phyloP scores from a whole-genome alignment of 1,139 yeast genomes.

The Kodamaea suecica region DNA sequence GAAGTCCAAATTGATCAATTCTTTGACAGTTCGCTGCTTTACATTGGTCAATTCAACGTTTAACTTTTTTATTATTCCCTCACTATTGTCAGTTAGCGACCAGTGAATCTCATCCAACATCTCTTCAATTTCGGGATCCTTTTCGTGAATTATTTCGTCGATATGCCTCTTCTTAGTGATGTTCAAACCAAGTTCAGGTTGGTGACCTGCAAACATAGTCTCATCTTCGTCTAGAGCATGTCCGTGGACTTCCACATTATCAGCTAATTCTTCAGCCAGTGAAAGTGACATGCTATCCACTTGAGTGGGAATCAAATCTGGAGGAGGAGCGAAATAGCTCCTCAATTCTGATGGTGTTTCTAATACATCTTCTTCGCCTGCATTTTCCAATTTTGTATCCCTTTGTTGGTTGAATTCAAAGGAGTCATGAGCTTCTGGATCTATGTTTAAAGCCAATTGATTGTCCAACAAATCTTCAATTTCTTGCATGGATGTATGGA shows the following conservation, averaged over 20 bases:
- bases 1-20: slow-evolving; percentile 40
- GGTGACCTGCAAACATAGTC: slow-evolving; percentile 3
- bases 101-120: slow-evolving; percentile 73
- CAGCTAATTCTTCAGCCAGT: not conserved
- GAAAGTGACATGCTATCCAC: not conserved
- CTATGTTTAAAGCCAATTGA: slow-evolving; percentile 19
- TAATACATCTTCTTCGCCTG: not conserved
- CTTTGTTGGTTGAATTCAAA: slow-evolving; percentile 11
- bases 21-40: slow-evolving; percentile 38
- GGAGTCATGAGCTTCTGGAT: slow-evolving; percentile 6
- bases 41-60: slow-evolving; percentile 36
- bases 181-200: slow-evolving; percentile 15
- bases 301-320: not conserved
- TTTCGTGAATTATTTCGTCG: slow-evolving; percentile 19
- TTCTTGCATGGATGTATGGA: slow-evolving; percentile 41
- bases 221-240: slow-evolving; percentile 15
- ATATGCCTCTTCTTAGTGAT: slow-evolving; percentile 15
- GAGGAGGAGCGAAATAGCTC: not conserved
- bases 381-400: slow-evolving; percentile 2
- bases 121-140: slow-evolving; percentile 56
- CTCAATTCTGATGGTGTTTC: not conserved
- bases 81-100: slow-evolving; percentile 64
- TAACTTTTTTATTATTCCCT: slow-evolving; percentile 53
- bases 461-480: slow-evolving; percentile 42
- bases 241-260: slow-evolving; percentile 2